These are phyloP conservation scores for Cladosporium sp. DNA, from an alignment of 2,329 filamentous ascomycete species.

Conservation along the genomic window DNA sequence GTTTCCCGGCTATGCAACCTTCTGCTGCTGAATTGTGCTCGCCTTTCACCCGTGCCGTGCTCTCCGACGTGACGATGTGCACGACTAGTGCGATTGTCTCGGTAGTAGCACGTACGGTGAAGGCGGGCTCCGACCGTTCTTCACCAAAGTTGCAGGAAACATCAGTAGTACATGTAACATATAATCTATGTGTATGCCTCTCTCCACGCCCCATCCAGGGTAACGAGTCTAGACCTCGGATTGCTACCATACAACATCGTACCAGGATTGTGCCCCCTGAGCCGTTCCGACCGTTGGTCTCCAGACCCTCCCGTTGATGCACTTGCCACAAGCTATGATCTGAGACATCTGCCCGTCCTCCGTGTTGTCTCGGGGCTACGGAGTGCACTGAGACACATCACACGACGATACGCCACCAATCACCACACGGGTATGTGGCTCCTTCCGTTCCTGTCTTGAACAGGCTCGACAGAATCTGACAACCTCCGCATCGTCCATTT, in stretches of 20 bases:
- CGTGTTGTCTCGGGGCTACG: neutral
- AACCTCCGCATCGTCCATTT: neutral
- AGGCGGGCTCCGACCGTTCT: neutral
- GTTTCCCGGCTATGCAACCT: neutral
- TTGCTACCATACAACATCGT: neutral
- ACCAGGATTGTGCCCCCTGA: neutral
- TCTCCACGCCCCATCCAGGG: neutral
- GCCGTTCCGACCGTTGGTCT: neutral
- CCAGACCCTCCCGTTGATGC: neutral
- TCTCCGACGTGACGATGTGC: neutral
- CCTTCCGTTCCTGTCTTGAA: neutral
- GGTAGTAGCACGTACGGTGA: neutral
- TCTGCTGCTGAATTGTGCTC: neutral
- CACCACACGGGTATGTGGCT: neutral
- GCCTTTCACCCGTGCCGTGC: neutral
- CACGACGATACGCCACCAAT: neutral
- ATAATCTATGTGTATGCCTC: neutral
- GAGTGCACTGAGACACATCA: slow-evolving; percentile 3
- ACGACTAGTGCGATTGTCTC: neutral
- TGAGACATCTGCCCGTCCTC: neutral
- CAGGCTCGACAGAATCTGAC: neutral
- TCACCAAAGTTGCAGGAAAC: neutral
- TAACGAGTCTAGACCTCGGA: neutral
- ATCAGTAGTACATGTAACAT: neutral
- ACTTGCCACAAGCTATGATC: neutral